Conservation (phyloP, 345 rosid genomes). For the Capsella bursapastoris region DNA sequence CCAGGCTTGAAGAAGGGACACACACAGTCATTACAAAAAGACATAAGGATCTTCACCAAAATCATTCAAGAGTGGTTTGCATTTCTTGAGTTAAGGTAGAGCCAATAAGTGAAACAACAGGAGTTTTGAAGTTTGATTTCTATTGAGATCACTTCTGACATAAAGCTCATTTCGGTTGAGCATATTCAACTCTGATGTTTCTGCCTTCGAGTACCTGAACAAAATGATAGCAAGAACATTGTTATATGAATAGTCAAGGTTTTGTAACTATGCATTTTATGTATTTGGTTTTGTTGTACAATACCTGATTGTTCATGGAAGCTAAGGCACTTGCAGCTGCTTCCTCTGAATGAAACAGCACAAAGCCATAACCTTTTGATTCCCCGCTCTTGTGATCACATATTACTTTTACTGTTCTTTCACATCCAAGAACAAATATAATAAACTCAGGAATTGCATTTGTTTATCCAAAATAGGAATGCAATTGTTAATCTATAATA, state of each 20-base stretch:
- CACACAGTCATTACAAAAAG: neutral
- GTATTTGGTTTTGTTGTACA: neutral
- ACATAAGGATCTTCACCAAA: neutral
- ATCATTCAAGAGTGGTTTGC: neutral
- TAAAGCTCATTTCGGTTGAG: conserved; percentile 43
- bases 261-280: neutral
- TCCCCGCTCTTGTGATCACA: conserved; percentile 69
- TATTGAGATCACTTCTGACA: neutral
- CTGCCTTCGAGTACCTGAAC: conserved; percentile 69
- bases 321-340: conserved; percentile 62
- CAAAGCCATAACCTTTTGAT: conserved; percentile 84
- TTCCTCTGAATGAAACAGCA: conserved; percentile 58
- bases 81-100: neutral
- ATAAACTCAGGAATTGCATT: neutral
- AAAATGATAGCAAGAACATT: conserved; percentile 6
- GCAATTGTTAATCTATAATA: neutral
- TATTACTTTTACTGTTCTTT: conserved; percentile 57
- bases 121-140: neutral
- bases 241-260: neutral
- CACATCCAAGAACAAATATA: neutral
- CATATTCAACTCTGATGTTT: conserved; percentile 63
- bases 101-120: neutral
- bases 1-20: conserved; percentile 9
- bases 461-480: no score
- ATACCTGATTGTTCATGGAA: conserved; percentile 68